Percentiles rank a stretch among this genome's conserved stretches.
Conservation (phyloP, 345 rosid genomes). For the Jatropha curcas region DNA sequence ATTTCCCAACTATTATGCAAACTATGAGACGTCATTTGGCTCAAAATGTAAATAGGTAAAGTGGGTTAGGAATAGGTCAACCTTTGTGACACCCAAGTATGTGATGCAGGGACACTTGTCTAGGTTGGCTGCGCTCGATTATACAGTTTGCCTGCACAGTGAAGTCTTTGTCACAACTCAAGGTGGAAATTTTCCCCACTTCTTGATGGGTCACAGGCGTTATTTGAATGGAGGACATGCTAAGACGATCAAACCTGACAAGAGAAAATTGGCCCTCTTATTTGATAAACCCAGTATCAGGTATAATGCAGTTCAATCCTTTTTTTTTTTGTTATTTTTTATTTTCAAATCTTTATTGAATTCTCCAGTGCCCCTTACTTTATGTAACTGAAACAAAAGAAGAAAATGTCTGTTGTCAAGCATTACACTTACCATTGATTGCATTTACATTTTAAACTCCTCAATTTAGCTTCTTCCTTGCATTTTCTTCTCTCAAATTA, state of each 20-base stretch:
- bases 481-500: not conserved
- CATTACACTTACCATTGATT: not conserved
- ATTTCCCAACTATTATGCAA: not conserved
- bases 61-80: not conserved
- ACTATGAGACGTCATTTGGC: not conserved
- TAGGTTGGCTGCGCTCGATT: conserved; percentile 94
- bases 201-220: conserved; percentile 92
- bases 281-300: conserved; percentile 81
- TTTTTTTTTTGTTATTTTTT: not conserved
- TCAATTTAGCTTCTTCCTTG: not conserved
- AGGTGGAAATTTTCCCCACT: conserved; percentile 99
- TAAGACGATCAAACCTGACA: conserved; percentile 86
- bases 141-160: conserved; percentile 89
- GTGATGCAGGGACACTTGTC: conserved; percentile 77
- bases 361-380: not conserved
- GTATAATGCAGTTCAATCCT: conserved; percentile 33
- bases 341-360: not conserved
- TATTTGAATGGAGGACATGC: conserved; percentile 90
- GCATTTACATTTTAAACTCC: not conserved
- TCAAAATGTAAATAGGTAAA: not conserved
- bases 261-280: conserved; percentile 77
- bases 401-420: not conserved
- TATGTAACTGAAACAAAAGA: not conserved
- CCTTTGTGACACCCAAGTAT: conserved; percentile 26
- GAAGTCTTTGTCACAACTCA: conserved; percentile 96